A percentile compares a stretch with the other conserved stretches of the same genome.
Conservation (phyloP, 352 stramenopile species). For the Pythium phragmiticola region DNA sequence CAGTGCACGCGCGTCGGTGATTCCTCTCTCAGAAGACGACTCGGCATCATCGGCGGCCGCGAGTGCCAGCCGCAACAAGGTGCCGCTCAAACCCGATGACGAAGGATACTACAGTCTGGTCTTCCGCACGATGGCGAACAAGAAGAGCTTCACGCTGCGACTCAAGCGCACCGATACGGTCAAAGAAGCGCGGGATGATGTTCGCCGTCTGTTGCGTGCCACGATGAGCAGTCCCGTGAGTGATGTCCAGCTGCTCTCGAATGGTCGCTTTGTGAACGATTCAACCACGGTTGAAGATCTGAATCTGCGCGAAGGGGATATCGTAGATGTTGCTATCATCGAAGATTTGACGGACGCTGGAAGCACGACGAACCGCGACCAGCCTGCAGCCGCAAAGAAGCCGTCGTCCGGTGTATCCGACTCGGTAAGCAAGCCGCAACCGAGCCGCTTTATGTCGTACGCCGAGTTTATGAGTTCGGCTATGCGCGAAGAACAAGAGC, state of each 20-base stretch:
- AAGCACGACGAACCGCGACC: not conserved
- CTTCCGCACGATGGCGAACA: constrained; percentile 70
- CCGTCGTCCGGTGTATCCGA: not conserved
- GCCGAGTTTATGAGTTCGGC: constrained; percentile 75
- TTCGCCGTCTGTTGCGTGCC: constrained; percentile 53
- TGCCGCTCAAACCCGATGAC: constrained; percentile 41
- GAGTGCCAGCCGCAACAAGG: constrained; percentile 16
- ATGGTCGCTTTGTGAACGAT: constrained; percentile 59
- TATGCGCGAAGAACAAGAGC: constrained; percentile 42
- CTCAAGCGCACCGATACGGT: constrained; percentile 49
- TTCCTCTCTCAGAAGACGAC: constrained; percentile 58
- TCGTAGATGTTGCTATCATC: constrained; percentile 68
- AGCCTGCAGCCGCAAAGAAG: constrained; percentile 2
- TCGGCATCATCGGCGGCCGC: not conserved
- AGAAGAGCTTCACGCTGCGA: constrained; percentile 64
- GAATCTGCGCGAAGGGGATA: constrained; percentile 60
- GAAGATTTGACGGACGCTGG: constrained; percentile 33
- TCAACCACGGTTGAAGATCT: constrained; percentile 43
- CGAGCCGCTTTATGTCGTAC: constrained; percentile 71
- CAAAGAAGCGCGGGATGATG: constrained; percentile 55
- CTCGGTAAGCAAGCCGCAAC: constrained; percentile 17
- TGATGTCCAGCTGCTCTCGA: constrained; percentile 63
- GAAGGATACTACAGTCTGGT: constrained; percentile 58
- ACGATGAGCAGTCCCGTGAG: constrained; percentile 42
- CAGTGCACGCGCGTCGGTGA: constrained; percentile 45